Conservation (phyloP, 1,284 basidiomycete genomes). For the Puccinia novopanici region DNA sequence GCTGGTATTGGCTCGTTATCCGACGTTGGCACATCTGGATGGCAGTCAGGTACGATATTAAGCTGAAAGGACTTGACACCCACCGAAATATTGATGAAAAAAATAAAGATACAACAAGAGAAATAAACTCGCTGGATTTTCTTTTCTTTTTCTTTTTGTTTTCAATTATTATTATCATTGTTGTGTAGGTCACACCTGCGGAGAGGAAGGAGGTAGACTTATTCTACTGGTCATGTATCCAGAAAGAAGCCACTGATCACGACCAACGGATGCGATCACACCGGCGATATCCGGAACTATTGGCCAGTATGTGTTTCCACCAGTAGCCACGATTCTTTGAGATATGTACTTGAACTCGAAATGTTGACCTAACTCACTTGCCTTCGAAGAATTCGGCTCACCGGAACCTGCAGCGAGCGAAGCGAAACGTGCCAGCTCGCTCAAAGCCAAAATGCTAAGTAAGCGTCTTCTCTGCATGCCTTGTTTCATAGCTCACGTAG, state of each 20-base stretch:
- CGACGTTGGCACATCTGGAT: conserved; percentile 1
- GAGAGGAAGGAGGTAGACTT: conserved; percentile 8
- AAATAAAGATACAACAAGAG: too few species aligned
- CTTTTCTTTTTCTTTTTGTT: too few species aligned
- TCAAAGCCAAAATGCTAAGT: conserved; percentile 29
- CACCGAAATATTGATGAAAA: too few species aligned
- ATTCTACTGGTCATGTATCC: conserved; percentile 6
- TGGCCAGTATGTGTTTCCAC: conserved; percentile 3
- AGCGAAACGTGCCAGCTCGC: background rate
- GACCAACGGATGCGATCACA: background rate
- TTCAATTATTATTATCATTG: too few species aligned
- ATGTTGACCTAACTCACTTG: too few species aligned
- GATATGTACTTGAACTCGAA: background rate
- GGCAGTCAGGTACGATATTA: conserved; percentile 20
- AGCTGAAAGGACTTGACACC: too few species aligned
- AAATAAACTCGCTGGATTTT: too few species aligned
- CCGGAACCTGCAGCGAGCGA: background rate
- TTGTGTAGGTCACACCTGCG: background rate
- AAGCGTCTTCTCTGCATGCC: background rate
- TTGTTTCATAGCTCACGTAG: background rate
- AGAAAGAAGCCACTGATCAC: background rate
- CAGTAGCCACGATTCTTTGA: background rate
- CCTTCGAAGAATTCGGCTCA: background rate
- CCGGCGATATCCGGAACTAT: conserved; percentile 1
- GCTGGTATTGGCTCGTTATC: conserved; percentile 4